Percentiles rank a stretch among this genome's conserved stretches.
Evolutionary conservation across 2,329 filamentous ascomycete species (phyloP).

Genomic region (Amauroascus niger): DNA sequence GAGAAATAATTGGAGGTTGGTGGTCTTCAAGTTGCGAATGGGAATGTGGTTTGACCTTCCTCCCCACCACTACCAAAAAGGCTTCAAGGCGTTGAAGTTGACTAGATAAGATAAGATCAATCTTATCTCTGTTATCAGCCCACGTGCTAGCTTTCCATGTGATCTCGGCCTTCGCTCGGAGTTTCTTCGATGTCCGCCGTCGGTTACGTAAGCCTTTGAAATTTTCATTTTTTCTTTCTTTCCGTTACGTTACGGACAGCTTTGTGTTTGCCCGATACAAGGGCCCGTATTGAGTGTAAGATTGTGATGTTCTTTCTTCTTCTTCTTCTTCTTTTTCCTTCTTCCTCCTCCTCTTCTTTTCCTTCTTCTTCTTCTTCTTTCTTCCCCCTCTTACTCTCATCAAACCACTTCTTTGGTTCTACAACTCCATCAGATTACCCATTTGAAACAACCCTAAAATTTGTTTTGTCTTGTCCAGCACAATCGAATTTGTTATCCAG

Average conservation of each 20-base stretch:
- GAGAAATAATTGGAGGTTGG: too few relatives aligned
- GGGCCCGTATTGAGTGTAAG: too few relatives aligned
- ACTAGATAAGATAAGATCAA: neutral
- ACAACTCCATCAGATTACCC: conserved; percentile 1
- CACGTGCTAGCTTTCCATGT: neutral
- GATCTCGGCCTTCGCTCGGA: neutral
- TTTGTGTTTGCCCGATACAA: neutral
- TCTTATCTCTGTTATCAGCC: neutral
- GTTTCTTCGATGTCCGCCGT: neutral
- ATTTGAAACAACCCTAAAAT: neutral
- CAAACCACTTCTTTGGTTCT: neutral
- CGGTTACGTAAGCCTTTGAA: neutral
- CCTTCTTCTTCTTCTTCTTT: conserved; percentile 16
- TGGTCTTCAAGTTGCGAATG: too few relatives aligned
- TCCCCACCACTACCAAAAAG: too few relatives aligned
- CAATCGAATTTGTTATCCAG: neutral
- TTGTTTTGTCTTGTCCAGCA: neutral
- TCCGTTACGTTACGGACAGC: too few relatives aligned
- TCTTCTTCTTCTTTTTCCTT: too few relatives aligned
- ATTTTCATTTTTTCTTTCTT: neutral
- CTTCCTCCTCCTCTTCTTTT: too few relatives aligned
- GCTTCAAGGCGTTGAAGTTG: neutral
- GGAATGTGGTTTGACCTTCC: neutral
- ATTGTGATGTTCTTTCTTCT: too few relatives aligned
- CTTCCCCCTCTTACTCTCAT: conserved; percentile 19